A percentile compares a stretch with the other conserved stretches of the same genome.
Conservation (phyloP, 2,329 filamentous ascomycete species). For the Escovopsis sp. region DNA sequence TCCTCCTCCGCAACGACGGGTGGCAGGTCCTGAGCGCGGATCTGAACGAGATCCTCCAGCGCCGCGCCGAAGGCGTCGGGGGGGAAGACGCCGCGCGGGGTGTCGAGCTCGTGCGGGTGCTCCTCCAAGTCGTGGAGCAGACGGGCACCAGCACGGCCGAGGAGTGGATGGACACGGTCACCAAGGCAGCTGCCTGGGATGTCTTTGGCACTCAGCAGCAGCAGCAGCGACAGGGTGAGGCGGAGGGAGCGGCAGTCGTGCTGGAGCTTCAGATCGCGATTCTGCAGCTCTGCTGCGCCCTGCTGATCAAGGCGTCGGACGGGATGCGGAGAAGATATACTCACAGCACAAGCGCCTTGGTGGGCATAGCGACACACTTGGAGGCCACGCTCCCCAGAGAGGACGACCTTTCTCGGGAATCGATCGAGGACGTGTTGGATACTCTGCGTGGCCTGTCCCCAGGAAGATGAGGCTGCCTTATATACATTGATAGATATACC, state of each 20-base stretch:
- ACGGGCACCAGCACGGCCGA: slow-evolving; percentile 30
- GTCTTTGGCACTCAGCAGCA: slow-evolving; percentile 14
- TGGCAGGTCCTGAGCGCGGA: slow-evolving; percentile 40
- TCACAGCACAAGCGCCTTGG: slow-evolving; percentile 35
- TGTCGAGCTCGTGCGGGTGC: slow-evolving; percentile 39
- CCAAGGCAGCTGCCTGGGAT: slow-evolving; percentile 33
- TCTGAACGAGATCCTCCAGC: slow-evolving; percentile 28
- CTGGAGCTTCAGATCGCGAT: slow-evolving; percentile 39
- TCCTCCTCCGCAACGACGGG: slow-evolving; percentile 35
- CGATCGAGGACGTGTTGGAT: slow-evolving; percentile 30
- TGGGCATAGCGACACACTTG: slow-evolving; percentile 32
- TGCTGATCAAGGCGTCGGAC: slow-evolving; percentile 31
- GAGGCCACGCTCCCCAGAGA: slow-evolving; percentile 15
- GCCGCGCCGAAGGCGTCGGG: slow-evolving; percentile 3
- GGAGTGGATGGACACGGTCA: slow-evolving; percentile 43
- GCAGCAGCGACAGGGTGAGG: background rate
- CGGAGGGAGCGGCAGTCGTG: slow-evolving; percentile 7
- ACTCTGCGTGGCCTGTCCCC: slow-evolving; percentile 14
- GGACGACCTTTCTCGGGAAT: slow-evolving; percentile 21
- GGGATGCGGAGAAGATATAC: slow-evolving; percentile 35
- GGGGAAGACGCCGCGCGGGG: slow-evolving; percentile 26
- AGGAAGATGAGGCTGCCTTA: background rate
- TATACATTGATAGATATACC: too few species aligned
- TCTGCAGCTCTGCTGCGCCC: slow-evolving; percentile 38
- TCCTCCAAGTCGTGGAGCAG: slow-evolving; percentile 37